These are phyloP conservation scores for Ramaria sp. DNA, from an alignment of 768 basidiomycete genomes.

Conservation along the genomic window DNA sequence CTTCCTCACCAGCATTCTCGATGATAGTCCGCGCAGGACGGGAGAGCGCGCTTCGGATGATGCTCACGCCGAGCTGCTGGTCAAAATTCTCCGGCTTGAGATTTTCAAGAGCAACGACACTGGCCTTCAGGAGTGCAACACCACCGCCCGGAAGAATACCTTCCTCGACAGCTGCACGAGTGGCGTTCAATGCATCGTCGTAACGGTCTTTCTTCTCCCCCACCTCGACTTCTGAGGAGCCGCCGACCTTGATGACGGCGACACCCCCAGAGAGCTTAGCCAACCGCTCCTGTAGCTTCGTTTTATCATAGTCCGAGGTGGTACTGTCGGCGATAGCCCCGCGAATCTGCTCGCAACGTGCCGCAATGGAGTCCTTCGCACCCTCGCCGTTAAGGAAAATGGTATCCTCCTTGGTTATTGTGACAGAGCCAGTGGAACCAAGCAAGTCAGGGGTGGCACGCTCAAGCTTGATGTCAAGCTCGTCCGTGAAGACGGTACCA, in stretches of 20 bases:
- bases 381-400: constrained; percentile 93
- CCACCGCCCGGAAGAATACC: constrained; percentile 97
- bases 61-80: constrained; percentile 90
- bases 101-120: constrained; percentile 49
- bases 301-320: constrained; percentile 88
- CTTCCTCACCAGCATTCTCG: constrained; percentile 90
- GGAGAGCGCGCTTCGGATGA: constrained; percentile 79
- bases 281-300: constrained; percentile 92
- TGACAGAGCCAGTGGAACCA: constrained; percentile 83
- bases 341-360: constrained; percentile 94
- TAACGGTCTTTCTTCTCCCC: constrained; percentile 99
- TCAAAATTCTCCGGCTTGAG: constrained; percentile 68
- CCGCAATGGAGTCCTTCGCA: constrained; percentile 78
- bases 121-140: constrained; percentile 83
- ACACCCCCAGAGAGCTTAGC: constrained; percentile 96
- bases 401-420: constrained; percentile 96
- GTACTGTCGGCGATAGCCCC: constrained; percentile 67
- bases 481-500: constrained; percentile 93
- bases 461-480: constrained; percentile 96
- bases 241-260: constrained; percentile 97
- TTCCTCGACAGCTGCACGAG: constrained; percentile 95
- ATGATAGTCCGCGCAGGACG: constrained; percentile 83
- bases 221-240: constrained; percentile 89
- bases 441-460: constrained; percentile 81
- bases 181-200: constrained; percentile 96